Evolutionary conservation across 2,329 filamentous ascomycete genomes (phyloP).

Genomic region (Xylaria sp.): DNA sequence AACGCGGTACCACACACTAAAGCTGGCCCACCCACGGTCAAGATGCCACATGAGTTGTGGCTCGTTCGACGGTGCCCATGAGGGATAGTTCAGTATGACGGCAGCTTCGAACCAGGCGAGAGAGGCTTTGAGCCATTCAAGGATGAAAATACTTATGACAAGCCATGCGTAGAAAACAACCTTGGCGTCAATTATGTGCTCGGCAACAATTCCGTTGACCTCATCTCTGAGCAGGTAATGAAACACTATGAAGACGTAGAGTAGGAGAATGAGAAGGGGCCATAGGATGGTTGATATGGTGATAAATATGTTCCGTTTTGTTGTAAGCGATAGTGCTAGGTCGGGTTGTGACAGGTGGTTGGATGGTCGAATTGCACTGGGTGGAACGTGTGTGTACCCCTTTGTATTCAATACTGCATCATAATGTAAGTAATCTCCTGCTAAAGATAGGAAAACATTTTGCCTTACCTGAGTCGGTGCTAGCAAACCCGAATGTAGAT

Average conservation of each 20-base stretch:
- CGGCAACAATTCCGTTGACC: conserved; percentile 19
- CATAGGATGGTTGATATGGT: conserved; percentile 1
- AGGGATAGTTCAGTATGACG: conserved; percentile 9
- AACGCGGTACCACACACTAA: conserved; percentile 10
- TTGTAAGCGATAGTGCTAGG: background rate
- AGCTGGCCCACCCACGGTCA: conserved; percentile 15
- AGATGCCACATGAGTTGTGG: conserved; percentile 18
- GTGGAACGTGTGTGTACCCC: background rate
- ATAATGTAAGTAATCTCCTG: background rate
- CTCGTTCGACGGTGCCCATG: conserved; percentile 18
- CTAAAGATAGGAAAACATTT: background rate
- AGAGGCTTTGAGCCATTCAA: conserved; percentile 21
- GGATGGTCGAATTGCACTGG: background rate
- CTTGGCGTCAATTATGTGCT: conserved; percentile 17
- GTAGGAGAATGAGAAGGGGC: conserved; percentile 1
- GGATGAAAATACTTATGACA: conserved; percentile 19
- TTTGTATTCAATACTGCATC: background rate
- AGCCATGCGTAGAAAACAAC: conserved; percentile 20
- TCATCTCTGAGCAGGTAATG: conserved; percentile 16
- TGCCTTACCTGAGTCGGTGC: background rate
- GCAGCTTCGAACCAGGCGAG: conserved; percentile 22
- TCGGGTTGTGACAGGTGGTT: background rate
- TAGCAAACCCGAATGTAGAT: background rate
- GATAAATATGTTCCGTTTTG: background rate
- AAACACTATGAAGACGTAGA: conserved; percentile 20